Conservation (phyloP, 192 early-diverging fungal genomes). For the Entophlyctis helioformis region DNA sequence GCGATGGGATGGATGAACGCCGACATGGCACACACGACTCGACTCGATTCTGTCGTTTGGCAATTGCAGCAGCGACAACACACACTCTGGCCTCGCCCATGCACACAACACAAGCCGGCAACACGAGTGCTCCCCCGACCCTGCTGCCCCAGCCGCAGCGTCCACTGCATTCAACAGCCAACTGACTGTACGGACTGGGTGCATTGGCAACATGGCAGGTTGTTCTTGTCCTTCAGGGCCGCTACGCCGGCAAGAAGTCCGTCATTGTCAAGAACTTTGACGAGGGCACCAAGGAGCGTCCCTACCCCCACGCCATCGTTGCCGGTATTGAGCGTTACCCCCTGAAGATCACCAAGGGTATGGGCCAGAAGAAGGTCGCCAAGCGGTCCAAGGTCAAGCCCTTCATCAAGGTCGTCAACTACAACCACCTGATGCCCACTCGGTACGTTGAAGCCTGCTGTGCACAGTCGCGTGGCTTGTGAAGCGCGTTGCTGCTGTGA, state of each 20-base stretch:
- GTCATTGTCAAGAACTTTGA: constrained; percentile 95
- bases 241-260: constrained; percentile 99
- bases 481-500: too few species aligned
- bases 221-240: constrained; percentile 94
- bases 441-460: constrained; percentile 39
- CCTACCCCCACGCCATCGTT: constrained; percentile 96
- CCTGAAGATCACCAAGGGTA: constrained; percentile 89
- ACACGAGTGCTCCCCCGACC: neutral
- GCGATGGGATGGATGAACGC: too few species aligned
- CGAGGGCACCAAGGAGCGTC: constrained; percentile 93
- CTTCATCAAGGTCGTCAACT: constrained; percentile 98
- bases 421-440: constrained; percentile 99
- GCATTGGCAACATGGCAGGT: constrained; percentile 62
- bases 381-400: constrained; percentile 97
- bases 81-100: too few species aligned
- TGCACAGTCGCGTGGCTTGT: too few species aligned
- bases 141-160: neutral
- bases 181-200: too few species aligned
- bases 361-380: constrained; percentile 91
- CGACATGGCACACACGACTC: too few species aligned
- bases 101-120: neutral
- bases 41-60: too few species aligned
- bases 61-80: too few species aligned
- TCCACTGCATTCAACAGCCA: neutral
- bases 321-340: constrained; percentile 97